phyloP scores from a whole-genome alignment of 2,329 filamentous ascomycete species.

The Alternaria burnsii region DNA sequence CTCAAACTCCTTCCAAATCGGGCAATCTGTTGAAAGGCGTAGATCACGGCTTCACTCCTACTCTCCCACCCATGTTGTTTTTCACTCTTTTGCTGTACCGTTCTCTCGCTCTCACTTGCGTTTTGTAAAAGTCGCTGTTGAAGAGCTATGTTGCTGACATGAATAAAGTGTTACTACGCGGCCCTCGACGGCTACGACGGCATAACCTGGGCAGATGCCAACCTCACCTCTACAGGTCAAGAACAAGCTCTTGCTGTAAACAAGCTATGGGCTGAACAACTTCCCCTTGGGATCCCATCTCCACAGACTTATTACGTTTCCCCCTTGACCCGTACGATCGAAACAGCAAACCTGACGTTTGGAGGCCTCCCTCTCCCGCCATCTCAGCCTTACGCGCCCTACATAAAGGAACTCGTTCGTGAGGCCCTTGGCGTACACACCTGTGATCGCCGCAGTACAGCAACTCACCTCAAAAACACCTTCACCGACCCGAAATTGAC shows the following conservation, averaged over 20 bases:
- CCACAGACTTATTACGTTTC: constrained; percentile 72
- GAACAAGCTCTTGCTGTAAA: constrained; percentile 66
- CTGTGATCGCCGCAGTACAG: constrained; percentile 68
- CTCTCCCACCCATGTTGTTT: not conserved
- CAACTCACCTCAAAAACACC: constrained; percentile 58
- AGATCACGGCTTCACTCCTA: not conserved
- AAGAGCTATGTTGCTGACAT: not conserved
- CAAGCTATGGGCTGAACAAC: constrained; percentile 64
- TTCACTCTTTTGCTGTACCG: not conserved
- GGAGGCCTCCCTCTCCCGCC: constrained; percentile 60
- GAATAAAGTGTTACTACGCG: constrained; percentile 67
- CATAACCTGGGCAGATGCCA: constrained; percentile 68
- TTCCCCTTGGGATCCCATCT: constrained; percentile 63
- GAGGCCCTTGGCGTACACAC: constrained; percentile 74
- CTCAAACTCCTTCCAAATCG: not conserved
- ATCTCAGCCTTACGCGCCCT: constrained; percentile 62
- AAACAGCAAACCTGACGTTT: constrained; percentile 71
- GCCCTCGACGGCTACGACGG: constrained; percentile 70
- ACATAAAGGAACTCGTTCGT: constrained; percentile 70
- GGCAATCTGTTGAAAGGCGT: not conserved
- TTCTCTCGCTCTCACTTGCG: not conserved
- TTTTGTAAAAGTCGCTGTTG: not conserved
- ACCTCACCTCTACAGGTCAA: constrained; percentile 67
- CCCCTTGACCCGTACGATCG: constrained; percentile 69
- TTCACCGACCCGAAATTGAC: constrained; percentile 58